Base-by-base conservation (phyloP, 108 stramenopile species). In the Fragilaria radians region DNA sequence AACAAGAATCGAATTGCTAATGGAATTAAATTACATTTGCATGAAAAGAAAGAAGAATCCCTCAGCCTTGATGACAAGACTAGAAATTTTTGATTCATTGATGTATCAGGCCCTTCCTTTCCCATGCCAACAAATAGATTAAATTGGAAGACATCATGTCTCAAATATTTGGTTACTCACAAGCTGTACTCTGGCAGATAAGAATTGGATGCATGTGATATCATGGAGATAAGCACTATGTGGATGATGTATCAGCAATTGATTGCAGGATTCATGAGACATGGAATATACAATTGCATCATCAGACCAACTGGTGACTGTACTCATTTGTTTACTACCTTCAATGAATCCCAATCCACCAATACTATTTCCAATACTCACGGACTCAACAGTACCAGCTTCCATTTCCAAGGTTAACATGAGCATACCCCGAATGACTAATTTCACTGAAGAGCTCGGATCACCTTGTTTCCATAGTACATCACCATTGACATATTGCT, bases 81-180 rank as follows among this genome's bases (percentile, higher is more conserved):
- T n/a, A n/a, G n/a, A n/a, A n/a, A n/a, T n/a, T n/a, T n/a, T n/a
- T n/a, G n/a, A n/a, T n/a, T n/a, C n/a, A n/a, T n/a, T n/a, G n/a
- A n/a, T n/a, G n/a, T n/a, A n/a, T n/a, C n/a, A n/a, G n/a, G n/a
- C n/a, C n/a, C n/a, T n/a, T n/a, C n/a, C n/a, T n/a, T n/a, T n/a
- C n/a, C n/a, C n/a, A n/a, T n/a, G n/a, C n/a, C n/a, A n/a, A n/a
- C 5, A 74, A 88, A 76, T 88, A 89, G 31, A 42, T 21, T 57
- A 85, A 21, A 81, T 69, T 28, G 82, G 82, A 25, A 83, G 72
- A 67, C 72, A 85, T 0, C 66, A 58, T 29, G 82, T 88, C 56
- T 88, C 79, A 54, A 82, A 81, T 22, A 82, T 79, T 9, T 83
- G 77, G 64, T 88, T 88, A 61, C 76, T 84, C 7, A 79, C 80